Percentiles rank a stretch among this genome's conserved stretches.
Evolutionary conservation across 1,139 yeast genomes (phyloP).

Genomic region (Kodamaea anthophila): DNA sequence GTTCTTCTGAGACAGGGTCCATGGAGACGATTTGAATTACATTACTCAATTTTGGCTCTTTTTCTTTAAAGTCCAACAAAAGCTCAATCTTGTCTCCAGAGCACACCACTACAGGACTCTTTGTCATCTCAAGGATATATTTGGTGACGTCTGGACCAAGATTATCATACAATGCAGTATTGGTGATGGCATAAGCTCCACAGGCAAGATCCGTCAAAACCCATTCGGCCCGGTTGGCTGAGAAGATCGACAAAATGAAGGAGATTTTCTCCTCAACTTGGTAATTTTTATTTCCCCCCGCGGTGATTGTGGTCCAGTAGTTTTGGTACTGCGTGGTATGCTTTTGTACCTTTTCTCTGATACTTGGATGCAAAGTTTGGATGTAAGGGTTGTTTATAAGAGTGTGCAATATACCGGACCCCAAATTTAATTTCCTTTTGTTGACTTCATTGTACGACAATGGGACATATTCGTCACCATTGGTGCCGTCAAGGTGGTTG

Average conservation of each 20-base stretch:
- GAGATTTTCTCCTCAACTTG: conserved; percentile 16
- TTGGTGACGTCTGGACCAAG: conserved; percentile 31
- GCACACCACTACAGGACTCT: conserved; percentile 31
- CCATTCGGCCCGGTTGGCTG: conserved; percentile 37
- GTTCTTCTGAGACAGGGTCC: conserved; percentile 21
- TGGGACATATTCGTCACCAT: conserved; percentile 15
- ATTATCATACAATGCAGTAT: conserved; percentile 37
- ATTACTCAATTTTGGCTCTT: conserved; percentile 18
- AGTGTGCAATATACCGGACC: conserved; percentile 28
- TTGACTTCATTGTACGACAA: conserved; percentile 19
- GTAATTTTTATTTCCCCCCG: conserved; percentile 6
- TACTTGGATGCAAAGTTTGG: conserved; percentile 8
- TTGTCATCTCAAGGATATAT: conserved; percentile 29
- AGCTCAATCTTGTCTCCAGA: conserved; percentile 25
- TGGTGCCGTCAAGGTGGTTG: conserved; percentile 22
- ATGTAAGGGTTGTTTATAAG: conserved; percentile 26
- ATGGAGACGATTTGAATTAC: conserved; percentile 29
- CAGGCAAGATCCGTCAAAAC: conserved; percentile 33
- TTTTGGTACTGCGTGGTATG: conserved; percentile 16
- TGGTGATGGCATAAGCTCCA: conserved; percentile 29
- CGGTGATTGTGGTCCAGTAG: conserved; percentile 5
- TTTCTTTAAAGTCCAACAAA: conserved; percentile 23
- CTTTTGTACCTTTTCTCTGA: conserved; percentile 21
- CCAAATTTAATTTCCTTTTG: conserved; percentile 20
- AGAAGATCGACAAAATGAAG: conserved; percentile 29